Conservation (phyloP, 805 yeast species). For the Suhomyces prunicola region DNA sequence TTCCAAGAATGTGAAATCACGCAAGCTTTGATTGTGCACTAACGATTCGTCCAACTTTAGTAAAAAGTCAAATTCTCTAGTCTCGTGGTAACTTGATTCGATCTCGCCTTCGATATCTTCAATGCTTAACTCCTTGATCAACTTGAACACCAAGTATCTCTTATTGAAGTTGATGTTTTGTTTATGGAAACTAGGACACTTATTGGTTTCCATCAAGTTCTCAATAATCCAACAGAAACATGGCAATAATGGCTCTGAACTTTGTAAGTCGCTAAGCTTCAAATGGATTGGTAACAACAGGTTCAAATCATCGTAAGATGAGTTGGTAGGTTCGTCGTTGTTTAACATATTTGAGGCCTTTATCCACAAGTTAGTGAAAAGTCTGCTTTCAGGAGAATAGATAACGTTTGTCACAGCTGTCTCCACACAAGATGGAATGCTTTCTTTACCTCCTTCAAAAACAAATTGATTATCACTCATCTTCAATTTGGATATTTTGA, state of each 20-base stretch:
- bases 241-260: constrained; percentile 57
- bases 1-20: constrained; percentile 31
- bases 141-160: constrained; percentile 37
- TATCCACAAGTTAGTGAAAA: constrained; percentile 67
- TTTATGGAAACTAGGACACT: constrained; percentile 72
- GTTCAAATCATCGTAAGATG: constrained; percentile 25
- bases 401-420: constrained; percentile 72
- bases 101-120: constrained; percentile 28
- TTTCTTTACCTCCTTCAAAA: constrained; percentile 33
- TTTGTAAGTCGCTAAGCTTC: constrained; percentile 22
- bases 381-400: constrained; percentile 76
- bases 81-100: constrained; percentile 28
- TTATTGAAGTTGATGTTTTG: constrained; percentile 82
- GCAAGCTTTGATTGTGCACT: constrained; percentile 30
- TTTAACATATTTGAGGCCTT: constrained; percentile 43
- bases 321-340: constrained; percentile 8
- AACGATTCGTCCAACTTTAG: constrained; percentile 43
- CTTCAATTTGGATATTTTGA: constrained; percentile 63
- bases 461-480: constrained; percentile 52
- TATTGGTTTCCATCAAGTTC: constrained; percentile 60
- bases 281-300: constrained; percentile 31
- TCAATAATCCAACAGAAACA: constrained; percentile 92
- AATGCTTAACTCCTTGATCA: constrained; percentile 36
- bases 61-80: constrained; percentile 51
- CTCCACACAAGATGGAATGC: constrained; percentile 80